Evolutionary conservation across 2,329 filamentous ascomycete genomes (phyloP).

Genomic region (Verticillium zaregamsianum): DNA sequence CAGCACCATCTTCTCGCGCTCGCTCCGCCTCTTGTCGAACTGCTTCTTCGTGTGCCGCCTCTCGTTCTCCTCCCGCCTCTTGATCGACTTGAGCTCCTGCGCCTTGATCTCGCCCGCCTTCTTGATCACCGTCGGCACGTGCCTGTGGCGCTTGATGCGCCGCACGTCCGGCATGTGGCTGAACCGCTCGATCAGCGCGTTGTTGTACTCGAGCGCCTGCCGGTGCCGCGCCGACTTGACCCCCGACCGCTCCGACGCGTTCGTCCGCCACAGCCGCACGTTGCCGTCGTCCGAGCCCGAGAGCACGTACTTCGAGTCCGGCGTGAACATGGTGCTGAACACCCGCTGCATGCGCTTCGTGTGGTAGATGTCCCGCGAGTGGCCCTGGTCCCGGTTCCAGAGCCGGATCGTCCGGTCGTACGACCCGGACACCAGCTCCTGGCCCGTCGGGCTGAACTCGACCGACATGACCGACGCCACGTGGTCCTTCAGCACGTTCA

Average conservation of each 20-base stretch:
- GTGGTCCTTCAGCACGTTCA: constrained; percentile 88
- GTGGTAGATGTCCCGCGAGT: constrained; percentile 91
- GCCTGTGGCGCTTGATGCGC: constrained; percentile 85
- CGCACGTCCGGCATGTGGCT: constrained; percentile 95
- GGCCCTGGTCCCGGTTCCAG: constrained; percentile 75
- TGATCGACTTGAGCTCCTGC: constrained; percentile 82
- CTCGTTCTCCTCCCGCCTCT: constrained; percentile 90
- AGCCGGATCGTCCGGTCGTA: constrained; percentile 83
- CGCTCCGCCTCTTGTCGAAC: constrained; percentile 65
- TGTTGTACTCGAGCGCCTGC: constrained; percentile 88
- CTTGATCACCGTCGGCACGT: constrained; percentile 89
- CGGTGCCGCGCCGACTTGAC: constrained; percentile 82
- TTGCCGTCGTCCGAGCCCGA: constrained; percentile 94
- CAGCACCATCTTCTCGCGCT: constrained; percentile 91
- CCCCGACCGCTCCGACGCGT: constrained; percentile 77
- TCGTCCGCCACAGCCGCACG: constrained; percentile 77
- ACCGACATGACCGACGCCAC: constrained; percentile 93
- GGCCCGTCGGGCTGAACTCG: constrained; percentile 89
- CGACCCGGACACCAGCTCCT: constrained; percentile 85
- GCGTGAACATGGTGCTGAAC: constrained; percentile 78
- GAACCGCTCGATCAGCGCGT: constrained; percentile 77
- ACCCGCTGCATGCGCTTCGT: constrained; percentile 98
- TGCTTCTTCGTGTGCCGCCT: constrained; percentile 86
- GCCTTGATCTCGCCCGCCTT: constrained; percentile 94
- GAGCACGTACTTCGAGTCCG: constrained; percentile 84